Evolutionary conservation across 805 yeast genomes (phyloP).

Genomic region (Priceomyces medius): DNA sequence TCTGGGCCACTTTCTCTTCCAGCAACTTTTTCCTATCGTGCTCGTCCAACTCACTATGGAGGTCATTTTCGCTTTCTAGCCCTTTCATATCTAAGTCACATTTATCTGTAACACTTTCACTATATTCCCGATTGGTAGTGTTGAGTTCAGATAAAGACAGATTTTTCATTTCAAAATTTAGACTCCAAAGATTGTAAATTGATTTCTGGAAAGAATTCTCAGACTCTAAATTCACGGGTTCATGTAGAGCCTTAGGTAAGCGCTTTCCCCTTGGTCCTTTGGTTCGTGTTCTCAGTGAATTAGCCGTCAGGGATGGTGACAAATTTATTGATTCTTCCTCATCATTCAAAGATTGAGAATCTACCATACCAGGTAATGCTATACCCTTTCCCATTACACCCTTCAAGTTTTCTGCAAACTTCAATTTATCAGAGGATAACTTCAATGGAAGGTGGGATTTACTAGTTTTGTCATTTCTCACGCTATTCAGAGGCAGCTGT

Average conservation of each 20-base stretch:
- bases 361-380: constrained; percentile 44
- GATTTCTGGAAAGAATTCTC: constrained; percentile 33
- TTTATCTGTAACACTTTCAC: no score
- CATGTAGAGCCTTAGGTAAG: constrained; percentile 57
- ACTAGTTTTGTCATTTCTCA: background rate
- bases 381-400: constrained; percentile 55
- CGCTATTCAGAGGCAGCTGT: background rate
- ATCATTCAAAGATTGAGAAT: constrained; percentile 14
- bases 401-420: constrained; percentile 58
- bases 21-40: no score
- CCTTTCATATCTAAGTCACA: no score
- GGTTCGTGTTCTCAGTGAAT: constrained; percentile 49
- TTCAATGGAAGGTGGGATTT: constrained; percentile 14
- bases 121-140: no score
- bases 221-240: constrained; percentile 34
- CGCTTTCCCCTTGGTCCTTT: constrained; percentile 75
- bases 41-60: no score
- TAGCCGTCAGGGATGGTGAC: constrained; percentile 1
- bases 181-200: constrained; percentile 38
- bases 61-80: no score
- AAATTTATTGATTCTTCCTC: constrained; percentile 11
- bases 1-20: no score
- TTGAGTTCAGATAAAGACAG: no score
- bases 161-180: constrained; percentile 11
- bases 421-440: constrained; percentile 37